A percentile compares a stretch with the other conserved stretches of the same genome.
These are phyloP conservation scores for Phytophthora crassamura DNA, from an alignment of 352 stramenopile genomes.

Conservation along the genomic window DNA sequence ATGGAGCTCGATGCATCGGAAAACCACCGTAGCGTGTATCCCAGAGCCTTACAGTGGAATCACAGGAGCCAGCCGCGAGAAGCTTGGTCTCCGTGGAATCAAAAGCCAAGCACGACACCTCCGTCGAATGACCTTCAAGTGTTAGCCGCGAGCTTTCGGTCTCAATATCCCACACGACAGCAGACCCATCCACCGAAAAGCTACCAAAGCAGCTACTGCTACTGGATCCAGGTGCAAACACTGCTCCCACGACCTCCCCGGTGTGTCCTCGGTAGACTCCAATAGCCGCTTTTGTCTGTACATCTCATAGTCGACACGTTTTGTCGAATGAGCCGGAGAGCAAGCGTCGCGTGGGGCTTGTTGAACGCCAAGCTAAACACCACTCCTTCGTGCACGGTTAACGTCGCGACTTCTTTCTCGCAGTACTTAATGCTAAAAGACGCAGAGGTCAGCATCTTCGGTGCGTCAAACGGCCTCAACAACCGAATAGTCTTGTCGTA, in stretches of 20 bases:
- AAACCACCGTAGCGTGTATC: constrained; percentile 75
- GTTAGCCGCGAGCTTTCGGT: constrained; percentile 51
- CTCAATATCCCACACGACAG: constrained; percentile 71
- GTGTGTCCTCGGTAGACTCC: constrained; percentile 66
- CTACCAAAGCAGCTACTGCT: constrained; percentile 54
- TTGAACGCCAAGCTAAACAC: constrained; percentile 79
- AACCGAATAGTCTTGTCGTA: constrained; percentile 83
- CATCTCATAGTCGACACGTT: constrained; percentile 77
- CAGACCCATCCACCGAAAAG: constrained; percentile 75
- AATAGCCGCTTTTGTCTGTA: constrained; percentile 31
- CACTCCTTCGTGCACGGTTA: constrained; percentile 67
- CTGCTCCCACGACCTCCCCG: constrained; percentile 60
- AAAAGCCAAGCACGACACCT: constrained; percentile 77
- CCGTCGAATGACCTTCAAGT: constrained; percentile 62
- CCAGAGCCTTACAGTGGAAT: constrained; percentile 77
- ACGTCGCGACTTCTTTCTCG: constrained; percentile 38
- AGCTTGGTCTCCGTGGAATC: constrained; percentile 47
- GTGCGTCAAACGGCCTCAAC: constrained; percentile 38
- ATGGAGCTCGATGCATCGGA: constrained; percentile 71
- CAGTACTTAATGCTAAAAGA: constrained; percentile 20
- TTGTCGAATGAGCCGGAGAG: constrained; percentile 84
- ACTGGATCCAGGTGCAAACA: constrained; percentile 43
- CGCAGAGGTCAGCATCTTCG: neutral
- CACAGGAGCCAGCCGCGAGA: constrained; percentile 67
- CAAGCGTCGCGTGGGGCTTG: constrained; percentile 52